A percentile compares a stretch with the other conserved stretches of the same genome.
Evolutionary conservation across 169 alveolate species (phyloP).

Genomic region (Condylostoma magnum): DNA sequence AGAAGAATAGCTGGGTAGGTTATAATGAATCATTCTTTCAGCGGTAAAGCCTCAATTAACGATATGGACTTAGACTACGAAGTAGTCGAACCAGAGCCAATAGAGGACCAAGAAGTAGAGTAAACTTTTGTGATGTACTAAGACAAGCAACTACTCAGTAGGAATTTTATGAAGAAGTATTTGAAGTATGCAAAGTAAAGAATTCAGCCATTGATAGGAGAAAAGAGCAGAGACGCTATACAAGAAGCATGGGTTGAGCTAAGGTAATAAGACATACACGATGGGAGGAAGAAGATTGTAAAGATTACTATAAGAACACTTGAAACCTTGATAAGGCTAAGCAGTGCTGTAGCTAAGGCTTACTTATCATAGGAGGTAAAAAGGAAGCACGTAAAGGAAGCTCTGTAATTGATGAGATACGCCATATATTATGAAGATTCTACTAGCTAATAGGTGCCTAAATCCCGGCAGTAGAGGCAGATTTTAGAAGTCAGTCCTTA

Average conservation of each 20-base stretch:
- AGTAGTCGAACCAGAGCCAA: slow-evolving; percentile 35
- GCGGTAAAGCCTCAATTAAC: slow-evolving; percentile 28
- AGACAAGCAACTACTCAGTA: slow-evolving; percentile 47
- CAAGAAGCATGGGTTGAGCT: slow-evolving; percentile 60
- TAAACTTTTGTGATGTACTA: slow-evolving; percentile 38
- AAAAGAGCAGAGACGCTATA: slow-evolving; percentile 54
- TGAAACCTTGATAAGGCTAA: slow-evolving; percentile 79
- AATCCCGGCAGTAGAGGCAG: too few relatives aligned
- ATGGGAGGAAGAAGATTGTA: slow-evolving; percentile 48
- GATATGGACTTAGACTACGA: slow-evolving; percentile 41
- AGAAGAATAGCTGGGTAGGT: slow-evolving; percentile 79
- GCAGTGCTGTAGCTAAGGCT: slow-evolving; percentile 82
- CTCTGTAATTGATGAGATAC: slow-evolving; percentile 41
- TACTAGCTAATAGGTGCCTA: too few relatives aligned
- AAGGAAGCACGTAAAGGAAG: slow-evolving; percentile 51
- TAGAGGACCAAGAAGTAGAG: slow-evolving; percentile 39
- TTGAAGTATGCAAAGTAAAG: slow-evolving; percentile 68
- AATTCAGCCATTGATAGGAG: slow-evolving; percentile 54
- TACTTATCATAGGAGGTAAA: slow-evolving; percentile 50
- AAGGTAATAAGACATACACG: slow-evolving; percentile 62
- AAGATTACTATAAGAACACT: slow-evolving; percentile 83
- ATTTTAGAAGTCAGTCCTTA: too few relatives aligned
- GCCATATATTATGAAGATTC: neutral
- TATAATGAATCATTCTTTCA: slow-evolving; percentile 71
- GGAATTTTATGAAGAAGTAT: slow-evolving; percentile 73